A percentile compares a stretch with the other conserved stretches of the same genome.
phyloP scores from a whole-genome alignment of 495 filamentous ascomycete species.

The Apodospora peruviana region DNA sequence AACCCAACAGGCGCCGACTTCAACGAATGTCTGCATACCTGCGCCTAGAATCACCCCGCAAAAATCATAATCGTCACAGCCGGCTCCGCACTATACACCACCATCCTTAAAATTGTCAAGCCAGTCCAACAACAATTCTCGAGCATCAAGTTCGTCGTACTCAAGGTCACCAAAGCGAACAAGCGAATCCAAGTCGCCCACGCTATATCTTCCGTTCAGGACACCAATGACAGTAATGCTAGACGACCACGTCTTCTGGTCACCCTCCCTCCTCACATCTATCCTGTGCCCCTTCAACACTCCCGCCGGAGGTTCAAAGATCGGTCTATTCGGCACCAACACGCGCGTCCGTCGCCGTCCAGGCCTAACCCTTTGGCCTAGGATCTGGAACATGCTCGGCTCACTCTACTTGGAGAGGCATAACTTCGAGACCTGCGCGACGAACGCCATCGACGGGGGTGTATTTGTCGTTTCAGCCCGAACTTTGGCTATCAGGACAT shows the following conservation, averaged over 20 bases:
- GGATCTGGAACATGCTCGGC: constrained; percentile 49
- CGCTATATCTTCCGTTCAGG: constrained; percentile 32
- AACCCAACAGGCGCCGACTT: constrained; percentile 30
- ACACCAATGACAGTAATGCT: constrained; percentile 46
- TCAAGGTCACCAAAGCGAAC: constrained; percentile 24
- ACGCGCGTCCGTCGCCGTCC: constrained; percentile 37
- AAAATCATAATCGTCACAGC: constrained; percentile 35
- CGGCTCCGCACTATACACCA: constrained; percentile 12
- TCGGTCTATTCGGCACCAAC: constrained; percentile 51
- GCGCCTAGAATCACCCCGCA: constrained; percentile 24
- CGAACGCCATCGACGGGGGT: constrained; percentile 50
- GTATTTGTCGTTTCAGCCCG: constrained; percentile 52
- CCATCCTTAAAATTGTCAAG: constrained; percentile 7
- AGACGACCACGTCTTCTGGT: constrained; percentile 55
- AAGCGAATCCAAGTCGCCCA: constrained; percentile 46
- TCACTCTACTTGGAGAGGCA: constrained; percentile 49
- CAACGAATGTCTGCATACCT: constrained; percentile 23
- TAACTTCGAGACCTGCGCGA: constrained; percentile 52
- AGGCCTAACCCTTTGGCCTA: constrained; percentile 20
- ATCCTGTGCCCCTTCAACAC: constrained; percentile 50
- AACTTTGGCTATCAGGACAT: constrained; percentile 43
- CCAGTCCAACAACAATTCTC: constrained; percentile 8
- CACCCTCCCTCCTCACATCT: constrained; percentile 32
- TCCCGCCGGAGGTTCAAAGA: too few species aligned
- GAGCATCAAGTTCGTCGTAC: constrained; percentile 14